Conservation (phyloP, 148 eudicot genomes). For the Rhododendron vialii region DNA sequence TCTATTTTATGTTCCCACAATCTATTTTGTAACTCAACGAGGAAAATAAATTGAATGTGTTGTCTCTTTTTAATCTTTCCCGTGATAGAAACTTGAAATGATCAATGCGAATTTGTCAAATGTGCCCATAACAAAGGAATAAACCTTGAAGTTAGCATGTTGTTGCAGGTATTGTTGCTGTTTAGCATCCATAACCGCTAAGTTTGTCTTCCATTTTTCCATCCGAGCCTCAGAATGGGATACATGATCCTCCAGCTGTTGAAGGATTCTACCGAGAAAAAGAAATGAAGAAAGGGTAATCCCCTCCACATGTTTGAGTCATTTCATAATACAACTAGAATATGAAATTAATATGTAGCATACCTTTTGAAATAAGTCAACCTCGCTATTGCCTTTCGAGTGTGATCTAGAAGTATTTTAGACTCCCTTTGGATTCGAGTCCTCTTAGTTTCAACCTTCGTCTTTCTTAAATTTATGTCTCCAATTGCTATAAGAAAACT, state of each 20-base stretch:
- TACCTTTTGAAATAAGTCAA: constrained; percentile 83
- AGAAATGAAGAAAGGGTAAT: neutral
- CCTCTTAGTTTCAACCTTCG: constrained; percentile 78
- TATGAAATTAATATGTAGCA: neutral
- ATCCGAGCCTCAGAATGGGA: constrained; percentile 75
- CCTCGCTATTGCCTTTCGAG: constrained; percentile 75
- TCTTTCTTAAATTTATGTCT: constrained; percentile 65
- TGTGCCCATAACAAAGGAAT: neutral
- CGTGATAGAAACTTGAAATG: neutral
- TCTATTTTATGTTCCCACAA: constrained; percentile 4
- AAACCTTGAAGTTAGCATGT: constrained; percentile 77
- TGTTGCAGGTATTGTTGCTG: constrained; percentile 77
- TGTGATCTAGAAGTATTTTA: constrained; percentile 72
- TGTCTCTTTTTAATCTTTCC: neutral
- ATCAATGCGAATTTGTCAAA: neutral
- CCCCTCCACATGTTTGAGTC: neutral
- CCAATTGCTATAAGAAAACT: constrained; percentile 90
- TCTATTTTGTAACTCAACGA: neutral
- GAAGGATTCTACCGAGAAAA: constrained; percentile 54
- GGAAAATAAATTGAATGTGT: neutral
- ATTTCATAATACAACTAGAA: neutral
- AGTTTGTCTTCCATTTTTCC: constrained; percentile 69
- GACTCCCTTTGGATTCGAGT: constrained; percentile 78
- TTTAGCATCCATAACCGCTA: constrained; percentile 66
- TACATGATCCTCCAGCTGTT: constrained; percentile 74